Evolutionary conservation across 2,329 filamentous ascomycete species (phyloP), one percentile per base, ranked within the genome.

Genomic region (Ophiostoma ulmi): DNA sequence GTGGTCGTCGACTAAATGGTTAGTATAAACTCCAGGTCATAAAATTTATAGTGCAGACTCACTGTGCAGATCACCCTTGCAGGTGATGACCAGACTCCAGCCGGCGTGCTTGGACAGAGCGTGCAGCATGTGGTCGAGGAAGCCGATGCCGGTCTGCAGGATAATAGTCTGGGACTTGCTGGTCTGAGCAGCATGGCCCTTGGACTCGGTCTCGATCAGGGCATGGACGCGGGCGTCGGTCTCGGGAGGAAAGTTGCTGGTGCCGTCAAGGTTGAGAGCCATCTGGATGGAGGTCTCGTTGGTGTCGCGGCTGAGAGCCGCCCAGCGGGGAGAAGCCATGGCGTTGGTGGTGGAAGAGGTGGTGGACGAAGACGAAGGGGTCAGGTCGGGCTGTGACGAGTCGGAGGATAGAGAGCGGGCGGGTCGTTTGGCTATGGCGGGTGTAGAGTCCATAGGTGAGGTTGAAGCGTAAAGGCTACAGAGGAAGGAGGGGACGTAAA

Each of bases 261-360:
- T 95, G 78, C 95, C 95, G 81, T 99, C 95, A 73, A 99, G 87
- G 82, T 95, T 97, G 76, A 99, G 86, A 55, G 92, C 92, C 74
- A 98, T 86, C 79, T 95, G 90, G 80, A 99, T 97, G 80, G 96
- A 97, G 79, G 95, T 99, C 84, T 99, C 95, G 83, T 98, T 98
- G 77, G 95, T 99, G 81, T 94, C 90, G 79, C 95, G 93, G 74
- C 91, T 89, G 76, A 98, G 83, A 70, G 90, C 87, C 68, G 92
- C 89, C 80, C 90, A 92, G 78, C 94, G 91, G n/a, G 71, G 65
- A 63, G 81, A 78, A 69, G 73, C 72, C 77, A 78, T 78, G 69
- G 44, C 72, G n/a, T 69, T 10, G 13, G 55, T 10, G 26, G 22
- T 26, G 26, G 5, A 55, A 1, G 38, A 22, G 69, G 48, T n/a